phyloP scores from a whole-genome alignment of 2,329 filamentous ascomycete species.

The Neopestalotiopsis sp. region DNA sequence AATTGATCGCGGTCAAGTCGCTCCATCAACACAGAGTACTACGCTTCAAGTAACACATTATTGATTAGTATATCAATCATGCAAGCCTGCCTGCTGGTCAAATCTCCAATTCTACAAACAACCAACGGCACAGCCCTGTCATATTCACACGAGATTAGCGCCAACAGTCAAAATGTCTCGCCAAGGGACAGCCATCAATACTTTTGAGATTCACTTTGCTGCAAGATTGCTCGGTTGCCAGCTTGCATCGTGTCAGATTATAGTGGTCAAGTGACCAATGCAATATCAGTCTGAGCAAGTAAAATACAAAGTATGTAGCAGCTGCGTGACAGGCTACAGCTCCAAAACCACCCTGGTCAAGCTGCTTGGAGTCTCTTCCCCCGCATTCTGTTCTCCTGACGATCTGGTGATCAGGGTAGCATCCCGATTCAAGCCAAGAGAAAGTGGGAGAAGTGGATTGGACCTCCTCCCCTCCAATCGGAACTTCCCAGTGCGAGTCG shows the following conservation, averaged over 20 bases:
- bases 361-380: neutral
- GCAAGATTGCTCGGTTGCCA: neutral
- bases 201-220: neutral
- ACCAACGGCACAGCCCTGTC: neutral
- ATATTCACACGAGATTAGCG: neutral
- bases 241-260: neutral
- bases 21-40: too few species aligned
- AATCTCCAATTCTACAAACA: neutral
- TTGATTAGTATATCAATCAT: neutral
- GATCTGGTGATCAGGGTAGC: constrained; percentile 13
- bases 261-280: neutral
- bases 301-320: neutral
- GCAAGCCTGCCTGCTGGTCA: neutral
- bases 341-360: neutral
- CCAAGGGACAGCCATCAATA: neutral
- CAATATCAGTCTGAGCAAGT: neutral
- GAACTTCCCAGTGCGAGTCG: neutral
- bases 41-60: neutral
- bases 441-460: neutral
- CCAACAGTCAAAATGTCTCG: neutral
- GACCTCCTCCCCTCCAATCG: constrained; percentile 3
- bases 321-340: constrained; percentile 1
- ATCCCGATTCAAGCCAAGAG: neutral
- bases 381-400: constrained; percentile 8
- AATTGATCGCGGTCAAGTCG: neutral